Evolutionary conservation across 2,329 filamentous ascomycete genomes (phyloP), one percentile per base, ranked within the genome.

Genomic region (Ilyonectria sp.): DNA sequence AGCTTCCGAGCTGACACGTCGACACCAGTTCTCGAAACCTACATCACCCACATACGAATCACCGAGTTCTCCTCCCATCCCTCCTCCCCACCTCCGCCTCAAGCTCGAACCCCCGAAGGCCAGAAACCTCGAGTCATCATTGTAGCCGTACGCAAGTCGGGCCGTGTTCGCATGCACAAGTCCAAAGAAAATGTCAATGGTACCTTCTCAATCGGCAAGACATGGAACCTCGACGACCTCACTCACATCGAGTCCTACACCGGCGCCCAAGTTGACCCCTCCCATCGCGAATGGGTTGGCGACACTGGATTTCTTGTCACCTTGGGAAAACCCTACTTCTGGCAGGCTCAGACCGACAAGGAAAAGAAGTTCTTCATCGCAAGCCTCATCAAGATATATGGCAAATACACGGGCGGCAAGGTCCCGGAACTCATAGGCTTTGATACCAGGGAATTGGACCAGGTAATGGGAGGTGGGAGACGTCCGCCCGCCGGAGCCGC

Each of bases 351-450:
- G 71, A 96, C 94, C 1, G 89, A 93, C 60, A 98, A 98, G 83
- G 96, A 99, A 82, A 98, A 98, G 86, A 95, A 97, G 79, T 98
- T 98, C 83, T 99, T 99, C 81, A 96, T 99, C 76, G 94, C 93
- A 37, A 98, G 95, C 80, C 83, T 98, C 74, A 90, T 98, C 77
- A 99, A 98, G 82, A 98, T 99, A 72, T 99, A 93, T 80, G 91
- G 91, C 75, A 99, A 98, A 82, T 99, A 98, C 79, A 98, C 96
- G 1, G 93, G 94, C 31, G 95, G 95, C 13, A 92, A 91, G 76
- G 82, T 90, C 35, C 96, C 96, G 2, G 89, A 93, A 65, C 86
- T 99, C 58, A 84, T 89, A 62, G 95, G 95, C 8, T 98, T 99
- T 78, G 93, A 95, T 74, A 86, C 89, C 58, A 89, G 87, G 67